Percentiles rank a stretch among this genome's conserved stretches.
Conservation (phyloP, 2,329 filamentous ascomycete genomes). For the Lasiodiplodia theobromae region DNA sequence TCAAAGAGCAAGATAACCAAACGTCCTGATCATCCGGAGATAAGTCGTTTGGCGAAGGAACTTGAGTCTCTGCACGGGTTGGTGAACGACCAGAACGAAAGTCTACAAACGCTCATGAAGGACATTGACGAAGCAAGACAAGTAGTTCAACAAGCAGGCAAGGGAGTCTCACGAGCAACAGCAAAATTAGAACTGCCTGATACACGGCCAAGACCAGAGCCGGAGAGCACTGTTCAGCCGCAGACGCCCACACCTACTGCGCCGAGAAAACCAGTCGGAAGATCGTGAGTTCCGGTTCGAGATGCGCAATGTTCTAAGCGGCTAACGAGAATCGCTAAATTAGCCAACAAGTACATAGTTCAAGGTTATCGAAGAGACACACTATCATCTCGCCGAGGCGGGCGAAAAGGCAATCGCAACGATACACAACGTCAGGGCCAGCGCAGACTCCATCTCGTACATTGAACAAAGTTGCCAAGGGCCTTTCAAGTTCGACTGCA, state of each 20-base stretch:
- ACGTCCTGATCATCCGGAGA: background rate
- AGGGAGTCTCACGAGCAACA: background rate
- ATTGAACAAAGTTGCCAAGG: no score
- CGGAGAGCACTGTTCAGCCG: background rate
- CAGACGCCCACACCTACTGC: background rate
- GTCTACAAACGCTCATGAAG: background rate
- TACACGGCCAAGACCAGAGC: background rate
- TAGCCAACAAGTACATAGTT: background rate
- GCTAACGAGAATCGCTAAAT: background rate
- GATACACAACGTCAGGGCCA: no score
- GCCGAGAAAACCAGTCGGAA: background rate
- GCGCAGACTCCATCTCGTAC: background rate
- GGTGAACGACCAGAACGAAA: conserved; percentile 2
- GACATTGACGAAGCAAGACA: background rate
- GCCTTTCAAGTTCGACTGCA: background rate
- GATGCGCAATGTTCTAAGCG: background rate
- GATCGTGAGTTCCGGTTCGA: background rate
- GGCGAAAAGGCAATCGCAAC: background rate
- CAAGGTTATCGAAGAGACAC: conserved; percentile 1
- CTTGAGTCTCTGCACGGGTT: background rate
- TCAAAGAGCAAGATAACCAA: conserved; percentile 3
- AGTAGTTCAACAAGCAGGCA: background rate
- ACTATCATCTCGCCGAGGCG: background rate
- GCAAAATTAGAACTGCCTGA: background rate
- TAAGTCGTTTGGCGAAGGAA: background rate